Conservation (phyloP, 768 basidiomycete genomes). For the Dioszegia crocea region DNA sequence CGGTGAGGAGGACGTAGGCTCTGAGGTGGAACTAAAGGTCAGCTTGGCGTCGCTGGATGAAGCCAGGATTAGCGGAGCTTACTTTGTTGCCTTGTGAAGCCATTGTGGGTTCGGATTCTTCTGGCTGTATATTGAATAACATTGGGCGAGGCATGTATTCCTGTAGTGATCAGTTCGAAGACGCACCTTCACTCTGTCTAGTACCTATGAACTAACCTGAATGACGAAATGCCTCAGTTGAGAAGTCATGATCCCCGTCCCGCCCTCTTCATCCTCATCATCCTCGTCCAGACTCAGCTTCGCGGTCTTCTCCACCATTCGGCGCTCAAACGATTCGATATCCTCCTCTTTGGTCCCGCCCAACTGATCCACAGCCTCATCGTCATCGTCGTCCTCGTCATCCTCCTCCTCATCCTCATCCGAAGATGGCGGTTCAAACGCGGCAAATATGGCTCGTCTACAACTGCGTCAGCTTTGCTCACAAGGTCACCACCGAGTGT, state of each 20-base stretch:
- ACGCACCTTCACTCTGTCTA: too few relatives aligned
- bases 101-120: constrained; percentile 36
- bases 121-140: constrained; percentile 63
- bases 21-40: constrained; percentile 80
- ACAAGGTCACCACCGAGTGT: neutral
- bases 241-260: constrained; percentile 64
- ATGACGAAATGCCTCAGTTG: constrained; percentile 94
- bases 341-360: constrained; percentile 19
- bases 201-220: constrained; percentile 62
- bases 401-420: constrained; percentile 49
- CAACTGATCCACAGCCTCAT: too few relatives aligned
- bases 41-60: too few relatives aligned
- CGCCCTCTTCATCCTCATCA: constrained; percentile 42
- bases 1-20: constrained; percentile 63
- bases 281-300: constrained; percentile 12
- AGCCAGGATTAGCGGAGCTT: too few relatives aligned
- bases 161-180: constrained; percentile 52
- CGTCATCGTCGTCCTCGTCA: constrained; percentile 22
- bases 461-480: neutral
- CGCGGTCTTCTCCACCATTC: neutral
- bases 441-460: constrained; percentile 62
- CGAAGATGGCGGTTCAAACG: constrained; percentile 61
- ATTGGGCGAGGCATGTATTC: constrained; percentile 79
- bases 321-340: neutral
- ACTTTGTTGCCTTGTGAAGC: constrained; percentile 48